Evolutionary conservation across 306 rosid genomes (phyloP).

Genomic region (Amphicarpaea edgeworthii): DNA sequence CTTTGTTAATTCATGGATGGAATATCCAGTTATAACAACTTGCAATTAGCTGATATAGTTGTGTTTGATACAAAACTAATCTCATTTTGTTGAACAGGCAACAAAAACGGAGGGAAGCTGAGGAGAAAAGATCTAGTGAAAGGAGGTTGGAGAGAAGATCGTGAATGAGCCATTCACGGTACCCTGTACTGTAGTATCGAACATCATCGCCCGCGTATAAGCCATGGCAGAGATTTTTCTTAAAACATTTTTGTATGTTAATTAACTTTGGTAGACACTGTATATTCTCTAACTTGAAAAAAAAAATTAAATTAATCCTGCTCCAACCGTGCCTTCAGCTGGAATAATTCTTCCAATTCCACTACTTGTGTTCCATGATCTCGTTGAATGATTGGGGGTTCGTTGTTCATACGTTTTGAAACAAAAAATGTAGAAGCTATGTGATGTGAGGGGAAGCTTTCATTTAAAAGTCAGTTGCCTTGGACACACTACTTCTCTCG

Average conservation of each 20-base stretch:
- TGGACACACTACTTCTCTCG: too few species aligned
- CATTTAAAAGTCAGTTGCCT: too few species aligned
- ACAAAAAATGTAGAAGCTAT: too few species aligned
- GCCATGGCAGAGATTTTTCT: conserved; percentile 2
- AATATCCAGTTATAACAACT: not conserved
- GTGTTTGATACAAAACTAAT: conserved; percentile 18
- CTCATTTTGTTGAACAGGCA: conserved; percentile 62
- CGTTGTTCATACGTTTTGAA: too few species aligned
- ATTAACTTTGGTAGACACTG: conserved; percentile 23
- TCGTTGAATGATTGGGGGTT: not conserved
- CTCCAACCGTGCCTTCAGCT: not conserved
- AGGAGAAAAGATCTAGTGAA: conserved; percentile 82
- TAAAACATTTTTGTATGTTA: conserved; percentile 38
- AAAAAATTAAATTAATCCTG: conserved; percentile 6
- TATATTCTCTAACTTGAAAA: conserved; percentile 45
- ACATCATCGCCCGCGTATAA: conserved; percentile 14
- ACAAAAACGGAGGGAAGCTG: conserved; percentile 86
- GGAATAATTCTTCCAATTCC: not conserved
- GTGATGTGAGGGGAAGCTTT: too few species aligned
- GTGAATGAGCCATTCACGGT: conserved; percentile 51
- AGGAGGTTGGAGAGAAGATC: conserved; percentile 84
- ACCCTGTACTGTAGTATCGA: conserved; percentile 20
- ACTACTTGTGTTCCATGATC: not conserved
- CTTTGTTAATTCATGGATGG: too few species aligned
- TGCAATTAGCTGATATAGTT: not conserved